A percentile compares a stretch with the other conserved stretches of the same genome.
phyloP scores from a whole-genome alignment of 1,284 basidiomycete species.

The Wallemia mellicola region DNA sequence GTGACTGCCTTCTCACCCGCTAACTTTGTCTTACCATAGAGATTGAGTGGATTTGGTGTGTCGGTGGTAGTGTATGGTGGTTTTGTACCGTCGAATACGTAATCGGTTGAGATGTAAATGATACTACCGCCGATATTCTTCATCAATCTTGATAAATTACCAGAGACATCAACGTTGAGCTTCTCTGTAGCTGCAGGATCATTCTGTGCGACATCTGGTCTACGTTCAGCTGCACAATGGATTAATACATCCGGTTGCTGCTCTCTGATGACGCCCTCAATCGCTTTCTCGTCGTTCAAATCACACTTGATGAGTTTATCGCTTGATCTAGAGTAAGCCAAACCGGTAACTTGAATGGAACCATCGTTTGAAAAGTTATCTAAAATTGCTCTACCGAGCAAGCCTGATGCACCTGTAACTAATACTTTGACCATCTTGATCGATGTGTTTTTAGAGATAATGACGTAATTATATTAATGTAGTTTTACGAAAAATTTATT shows the following conservation, averaged over 20 bases:
- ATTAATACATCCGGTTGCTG: slow-evolving; percentile 18
- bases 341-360: slow-evolving; percentile 13
- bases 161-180: slow-evolving; percentile 20
- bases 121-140: slow-evolving; percentile 7
- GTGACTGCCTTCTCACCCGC: slow-evolving; percentile 4
- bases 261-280: slow-evolving; percentile 15
- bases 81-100: slow-evolving; percentile 4
- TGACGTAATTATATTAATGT: too few relatives aligned
- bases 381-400: slow-evolving; percentile 19
- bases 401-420: slow-evolving; percentile 19
- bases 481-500: too few relatives aligned
- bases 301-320: slow-evolving; percentile 17
- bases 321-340: slow-evolving; percentile 16
- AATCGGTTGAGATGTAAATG: slow-evolving; percentile 20
- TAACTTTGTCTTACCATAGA: slow-evolving; percentile 16
- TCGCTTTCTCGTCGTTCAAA: slow-evolving; percentile 16
- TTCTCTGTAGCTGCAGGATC: slow-evolving; percentile 18
- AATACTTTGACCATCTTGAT: background rate
- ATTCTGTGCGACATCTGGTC: slow-evolving; percentile 13
- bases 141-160: slow-evolving; percentile 11
- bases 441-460: background rate
- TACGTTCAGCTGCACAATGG: slow-evolving; percentile 21
- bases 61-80: too few relatives aligned
- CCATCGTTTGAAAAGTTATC: slow-evolving; percentile 10
- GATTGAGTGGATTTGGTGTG: slow-evolving; percentile 13